Conservation (phyloP, 441 rosid genomes). For the Pelargonium exstipulatum region DNA sequence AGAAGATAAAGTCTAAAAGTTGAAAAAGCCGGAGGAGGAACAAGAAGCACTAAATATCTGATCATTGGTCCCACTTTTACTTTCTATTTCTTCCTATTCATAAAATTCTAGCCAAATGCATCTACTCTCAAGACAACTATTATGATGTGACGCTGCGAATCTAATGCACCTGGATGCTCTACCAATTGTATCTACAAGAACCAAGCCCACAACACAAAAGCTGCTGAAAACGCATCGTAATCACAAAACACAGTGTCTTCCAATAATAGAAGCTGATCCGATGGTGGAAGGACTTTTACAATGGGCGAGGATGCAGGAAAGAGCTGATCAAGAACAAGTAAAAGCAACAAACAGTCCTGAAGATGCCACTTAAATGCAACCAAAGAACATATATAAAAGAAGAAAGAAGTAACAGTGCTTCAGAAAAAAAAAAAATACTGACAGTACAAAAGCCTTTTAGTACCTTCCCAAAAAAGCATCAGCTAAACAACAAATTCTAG, state of each 20-base stretch:
- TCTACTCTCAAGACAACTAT: neutral
- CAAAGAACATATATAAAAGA: neutral
- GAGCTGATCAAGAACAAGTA: neutral
- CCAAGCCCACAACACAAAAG: neutral
- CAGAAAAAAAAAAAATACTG: neutral
- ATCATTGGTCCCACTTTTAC: slow-evolving; percentile 5
- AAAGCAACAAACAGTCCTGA: neutral
- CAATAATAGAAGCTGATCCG: neutral
- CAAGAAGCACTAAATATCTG: neutral
- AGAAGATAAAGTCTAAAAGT: neutral
- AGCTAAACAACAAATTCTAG: slow-evolving; percentile 2
- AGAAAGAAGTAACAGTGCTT: neutral
- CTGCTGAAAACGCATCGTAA: neutral
- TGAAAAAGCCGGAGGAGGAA: too few relatives aligned
- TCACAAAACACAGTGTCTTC: neutral
- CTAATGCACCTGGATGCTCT: neutral
- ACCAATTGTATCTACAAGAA: neutral
- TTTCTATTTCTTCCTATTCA: slow-evolving; percentile 1
- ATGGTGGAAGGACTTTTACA: neutral
- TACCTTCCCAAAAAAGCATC: neutral
- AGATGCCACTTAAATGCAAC: neutral
- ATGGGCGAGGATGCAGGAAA: neutral
- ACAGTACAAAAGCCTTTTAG: neutral
- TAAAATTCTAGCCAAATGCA: neutral
- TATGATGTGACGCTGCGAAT: neutral